A percentile compares a stretch with the other conserved stretches of the same genome.
Evolutionary conservation across 345 rosid species (phyloP).

Genomic region (Arabis alpina): DNA sequence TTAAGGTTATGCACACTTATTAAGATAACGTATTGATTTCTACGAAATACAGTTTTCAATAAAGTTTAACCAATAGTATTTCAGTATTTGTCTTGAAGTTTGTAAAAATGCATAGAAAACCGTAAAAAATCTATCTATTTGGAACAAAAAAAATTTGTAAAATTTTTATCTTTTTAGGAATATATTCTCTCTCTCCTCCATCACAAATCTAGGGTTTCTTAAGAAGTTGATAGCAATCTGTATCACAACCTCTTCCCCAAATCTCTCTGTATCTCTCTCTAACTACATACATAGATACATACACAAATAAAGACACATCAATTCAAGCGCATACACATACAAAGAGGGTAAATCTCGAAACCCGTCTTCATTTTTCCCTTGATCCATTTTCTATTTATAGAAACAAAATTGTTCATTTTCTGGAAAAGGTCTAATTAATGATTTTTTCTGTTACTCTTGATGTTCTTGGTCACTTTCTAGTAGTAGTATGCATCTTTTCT

Average conservation of each 20-base stretch:
- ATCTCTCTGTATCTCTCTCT: not conserved
- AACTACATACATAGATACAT: not conserved
- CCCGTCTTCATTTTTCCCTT: conserved; percentile 21
- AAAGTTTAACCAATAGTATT: too few species aligned
- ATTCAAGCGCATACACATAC: conserved; percentile 27
- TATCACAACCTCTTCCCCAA: conserved; percentile 24
- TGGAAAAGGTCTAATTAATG: not conserved
- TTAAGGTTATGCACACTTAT: too few species aligned
- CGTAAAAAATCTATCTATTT: too few species aligned
- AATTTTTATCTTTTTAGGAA: too few species aligned
- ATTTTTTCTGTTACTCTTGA: not conserved
- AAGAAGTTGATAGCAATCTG: conserved; percentile 21
- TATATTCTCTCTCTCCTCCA: not conserved
- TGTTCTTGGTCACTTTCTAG: conserved; percentile 11
- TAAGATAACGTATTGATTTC: too few species aligned
- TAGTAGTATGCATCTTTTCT: not conserved
- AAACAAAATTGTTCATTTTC: conserved; percentile 14
- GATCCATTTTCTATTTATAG: conserved; percentile 47
- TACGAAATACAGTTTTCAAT: too few species aligned
- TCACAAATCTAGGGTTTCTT: conserved; percentile 58
- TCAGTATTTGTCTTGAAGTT: too few species aligned
- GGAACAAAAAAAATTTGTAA: too few species aligned
- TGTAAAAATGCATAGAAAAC: too few species aligned
- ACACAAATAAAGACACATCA: conserved; percentile 25
- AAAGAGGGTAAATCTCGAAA: conserved; percentile 36